These are phyloP conservation scores for Sordariomycetes sp. DNA, from an alignment of 2,329 filamentous ascomycete genomes.

Conservation along the genomic window DNA sequence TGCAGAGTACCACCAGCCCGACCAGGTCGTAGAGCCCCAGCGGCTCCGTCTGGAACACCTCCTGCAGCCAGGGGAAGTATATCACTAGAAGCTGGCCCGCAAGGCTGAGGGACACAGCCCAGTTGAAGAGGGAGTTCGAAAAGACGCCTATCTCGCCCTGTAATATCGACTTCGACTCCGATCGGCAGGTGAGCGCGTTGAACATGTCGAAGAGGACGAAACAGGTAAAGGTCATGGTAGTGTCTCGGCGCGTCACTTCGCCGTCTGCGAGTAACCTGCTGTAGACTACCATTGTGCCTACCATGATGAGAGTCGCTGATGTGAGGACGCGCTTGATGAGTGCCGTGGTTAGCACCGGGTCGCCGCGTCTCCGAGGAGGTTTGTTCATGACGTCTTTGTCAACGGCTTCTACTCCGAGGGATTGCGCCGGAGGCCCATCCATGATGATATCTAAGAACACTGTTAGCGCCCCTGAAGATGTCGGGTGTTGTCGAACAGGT, in stretches of 20 bases:
- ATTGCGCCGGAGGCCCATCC: slow-evolving; percentile 96
- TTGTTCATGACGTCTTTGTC: slow-evolving; percentile 90
- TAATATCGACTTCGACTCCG: slow-evolving; percentile 80
- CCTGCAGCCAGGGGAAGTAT: slow-evolving; percentile 87
- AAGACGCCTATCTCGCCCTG: slow-evolving; percentile 76
- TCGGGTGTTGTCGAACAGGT: neutral
- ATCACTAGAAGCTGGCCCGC: slow-evolving; percentile 84
- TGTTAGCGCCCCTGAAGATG: slow-evolving; percentile 4
- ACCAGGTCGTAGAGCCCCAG: slow-evolving; percentile 65
- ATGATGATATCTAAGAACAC: slow-evolving; percentile 78
- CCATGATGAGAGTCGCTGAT: slow-evolving; percentile 81
- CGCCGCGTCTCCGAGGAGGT: slow-evolving; percentile 72
- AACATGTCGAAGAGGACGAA: slow-evolving; percentile 99
- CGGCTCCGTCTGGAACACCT: slow-evolving; percentile 92
- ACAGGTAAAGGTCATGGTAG: slow-evolving; percentile 98
- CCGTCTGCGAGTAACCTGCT: slow-evolving; percentile 76
- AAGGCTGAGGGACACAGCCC: slow-evolving; percentile 78
- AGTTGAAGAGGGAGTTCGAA: slow-evolving; percentile 91
- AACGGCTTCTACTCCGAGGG: slow-evolving; percentile 88
- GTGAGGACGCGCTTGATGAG: slow-evolving; percentile 79
- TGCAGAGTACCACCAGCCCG: slow-evolving; percentile 64
- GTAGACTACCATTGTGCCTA: slow-evolving; percentile 86
- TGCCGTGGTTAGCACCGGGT: slow-evolving; percentile 78
- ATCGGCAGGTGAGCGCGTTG: slow-evolving; percentile 89
- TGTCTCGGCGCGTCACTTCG: slow-evolving; percentile 81